A percentile compares a stretch with the other conserved stretches of the same genome.
Conservation (phyloP, 2,329 filamentous ascomycete genomes). For the Scolecobasidium constrictum region DNA sequence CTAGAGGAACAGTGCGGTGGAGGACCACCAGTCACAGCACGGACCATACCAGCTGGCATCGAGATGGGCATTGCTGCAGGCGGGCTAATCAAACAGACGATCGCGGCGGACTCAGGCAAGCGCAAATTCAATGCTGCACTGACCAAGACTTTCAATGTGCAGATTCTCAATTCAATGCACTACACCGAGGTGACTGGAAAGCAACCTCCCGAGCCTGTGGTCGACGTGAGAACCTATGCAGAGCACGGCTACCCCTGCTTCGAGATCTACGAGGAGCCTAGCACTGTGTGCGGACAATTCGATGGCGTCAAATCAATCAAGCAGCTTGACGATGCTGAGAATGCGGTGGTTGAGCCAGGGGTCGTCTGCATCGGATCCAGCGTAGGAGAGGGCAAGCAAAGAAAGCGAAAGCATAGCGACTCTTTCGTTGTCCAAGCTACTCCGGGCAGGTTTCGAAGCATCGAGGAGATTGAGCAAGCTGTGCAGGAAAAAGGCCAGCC, state of each 20-base stretch:
- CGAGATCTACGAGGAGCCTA: slow-evolving; percentile 20
- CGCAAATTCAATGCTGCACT: slow-evolving; percentile 21
- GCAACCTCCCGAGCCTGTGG: slow-evolving; percentile 22
- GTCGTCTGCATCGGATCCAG: too few species aligned
- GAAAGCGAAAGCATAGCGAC: too few species aligned
- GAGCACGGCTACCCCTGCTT: slow-evolving; percentile 27
- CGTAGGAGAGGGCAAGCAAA: too few species aligned
- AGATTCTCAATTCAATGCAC: slow-evolving; percentile 26
- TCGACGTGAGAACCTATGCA: slow-evolving; percentile 25
- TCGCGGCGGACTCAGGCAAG: slow-evolving; percentile 13
- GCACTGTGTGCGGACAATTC: slow-evolving; percentile 19
- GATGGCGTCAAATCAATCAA: slow-evolving; percentile 17
- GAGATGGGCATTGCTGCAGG: slow-evolving; percentile 29
- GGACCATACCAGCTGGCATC: not conserved
- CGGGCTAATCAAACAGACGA: slow-evolving; percentile 30
- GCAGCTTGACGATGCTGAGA: slow-evolving; percentile 13
- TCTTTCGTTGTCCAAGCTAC: too few species aligned
- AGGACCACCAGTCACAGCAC: not conserved
- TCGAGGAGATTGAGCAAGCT: too few species aligned
- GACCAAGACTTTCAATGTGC: slow-evolving; percentile 27
- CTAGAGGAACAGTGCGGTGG: too few species aligned
- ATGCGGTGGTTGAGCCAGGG: too few species aligned
- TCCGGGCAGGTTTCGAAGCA: too few species aligned
- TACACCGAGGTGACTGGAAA: slow-evolving; percentile 28
- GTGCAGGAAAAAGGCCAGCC: too few species aligned